Base-by-base conservation (phyloP, 2,329 filamentous ascomycete species). In the Exophiala spinifera region DNA sequence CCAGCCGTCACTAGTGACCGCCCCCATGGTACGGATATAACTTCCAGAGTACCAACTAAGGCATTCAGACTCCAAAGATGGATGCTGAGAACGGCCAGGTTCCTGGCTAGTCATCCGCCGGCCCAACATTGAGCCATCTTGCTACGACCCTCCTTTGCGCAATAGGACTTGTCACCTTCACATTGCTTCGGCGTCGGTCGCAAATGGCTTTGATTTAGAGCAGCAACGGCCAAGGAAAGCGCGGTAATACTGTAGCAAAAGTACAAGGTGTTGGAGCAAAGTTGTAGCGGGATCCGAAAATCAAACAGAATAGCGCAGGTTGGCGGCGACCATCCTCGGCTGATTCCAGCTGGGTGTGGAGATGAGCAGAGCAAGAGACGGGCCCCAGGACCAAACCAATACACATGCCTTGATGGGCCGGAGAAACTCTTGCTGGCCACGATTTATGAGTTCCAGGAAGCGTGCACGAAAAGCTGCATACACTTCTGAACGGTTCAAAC, bases 31-130 rank as follows among this genome's bases (percentile, higher is more conserved):
- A 28, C n/a, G n/a, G n/a, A n/a, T 49, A 19, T n/a, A 19, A 5
- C 36, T 19, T 3, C 17, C 17, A 39, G 7, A 6, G 36, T 39
- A 15, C 14, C 13, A 13, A 15, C 21, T 13, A 44, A 43, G 19
- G 17, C 7, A 42, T 11, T 10, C 42, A 28, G n/a, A 21, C 21
- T 23, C 20, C 17, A 57, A 57, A 60, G 45, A 23, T 46, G 50
- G 51, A 31, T 51, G 55, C 55, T 28, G 36, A 43, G 36, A 48
- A 46, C 28, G 50, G 48, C 20, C 37, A 45, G 25, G 37, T n/a
- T 36, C 25, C 21, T 14, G 4, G 36, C 36, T 39, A n/a, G 14
- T 39, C 36, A 17, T 36, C 48, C 44, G 46, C 40, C 40, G 46
- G 17, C 39, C 37, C 28, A 7, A 31, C 28, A 3, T 31, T 31